Base-by-base conservation (phyloP, 148 eudicot species). In the Chenopodium formosanum region DNA sequence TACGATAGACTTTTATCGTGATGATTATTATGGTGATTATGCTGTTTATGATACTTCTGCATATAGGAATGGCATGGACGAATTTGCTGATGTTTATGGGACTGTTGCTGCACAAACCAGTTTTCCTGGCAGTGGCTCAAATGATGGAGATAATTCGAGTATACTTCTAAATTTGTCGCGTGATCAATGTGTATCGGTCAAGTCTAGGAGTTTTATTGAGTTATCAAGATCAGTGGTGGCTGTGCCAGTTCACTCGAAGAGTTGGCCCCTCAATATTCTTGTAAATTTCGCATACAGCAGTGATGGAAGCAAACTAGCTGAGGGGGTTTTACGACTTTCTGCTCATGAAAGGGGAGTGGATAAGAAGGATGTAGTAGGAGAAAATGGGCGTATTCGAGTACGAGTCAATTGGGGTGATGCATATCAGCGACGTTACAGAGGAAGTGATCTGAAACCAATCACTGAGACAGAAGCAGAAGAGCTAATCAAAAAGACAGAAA, bases 321-420 rank as follows among this genome's bases (percentile, higher is more conserved):
- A 19, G 52, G 58, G 64, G 7, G 58, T 27, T 19, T 32, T 53
- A 34, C 23, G 16, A 53, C 27, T 75, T 9, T 14, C 7, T 12
- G 34, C 77, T 14, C 14, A 14, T 4, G n/a, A 74, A 6, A 0
- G 32, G 1, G 1, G 10, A 9, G 16, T 12, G 32, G n/a, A 4
- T 74, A 74, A 74, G 34, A n/a, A 53, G 77, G 65, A 75, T 20
- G 25, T 75, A 23, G 44, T 75, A 7, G 77, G 64, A 52, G 40
- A 29, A 12, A 52, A 75, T 75, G 77, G 77, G 64, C 64, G 64
- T 1, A 52, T 75, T 5, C 40, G 77, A 75, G 77, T 75, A 44
- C 64, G 77, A 50, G 77, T 75, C 17, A 29, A 2, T 19, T 75
- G 77, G 77, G 34, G 34, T 25, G 17, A 75, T 25, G 77, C 40